Evolutionary conservation across 352 stramenopile genomes (phyloP), one percentile per base, ranked within the genome.

Genomic region (Paralagenidium karlingii): DNA sequence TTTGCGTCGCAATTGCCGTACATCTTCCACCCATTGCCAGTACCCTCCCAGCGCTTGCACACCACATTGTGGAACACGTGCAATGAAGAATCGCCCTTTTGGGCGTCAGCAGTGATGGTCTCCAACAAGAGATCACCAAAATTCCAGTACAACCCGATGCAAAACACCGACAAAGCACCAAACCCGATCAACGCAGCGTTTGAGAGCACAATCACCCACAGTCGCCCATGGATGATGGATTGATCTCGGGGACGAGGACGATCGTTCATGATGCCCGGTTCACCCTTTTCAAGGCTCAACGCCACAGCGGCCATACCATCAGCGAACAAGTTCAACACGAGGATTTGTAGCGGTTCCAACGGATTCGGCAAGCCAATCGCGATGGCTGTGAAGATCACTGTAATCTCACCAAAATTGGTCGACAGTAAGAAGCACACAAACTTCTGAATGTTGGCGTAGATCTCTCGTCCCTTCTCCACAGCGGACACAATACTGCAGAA

Each of bases 261-360:
- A 18, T 73, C 59, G 12, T 47, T 52, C 71, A 85, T 85, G n/a
- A 82, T 62, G 3, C 58, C 76, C 9, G 57, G 58, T 37, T 85
- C 71, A 2, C 71, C 71, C 45, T 85, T 82, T 34, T 85, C 71
- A 5, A 85, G 47, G 38, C 71, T 85, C 21, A 82, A 51, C 8
- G 69, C 69, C 9, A 83, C 68, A 1, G 71, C 71, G 13, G 71
- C 63, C 64, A 82, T 82, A 31, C 71, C 71, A 26, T 98, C 93
- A 56, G 97, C 97, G 56, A 98, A 97, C n/a, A 98, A 60, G 58
- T 98, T 98, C 10, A 98, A 70, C 75, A 95, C 96, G 24, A 98
- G 50, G 68, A 98, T 97, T 67, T 97, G 94, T 5, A 98, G 64
- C 15, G 94, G 86, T 47, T 95, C 96, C 20, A 98, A 46, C 13